Percentiles rank a stretch among this genome's conserved stretches.
phyloP scores from a whole-genome alignment of 2,329 filamentous ascomycete genomes.

The Endothia cerciana region DNA sequence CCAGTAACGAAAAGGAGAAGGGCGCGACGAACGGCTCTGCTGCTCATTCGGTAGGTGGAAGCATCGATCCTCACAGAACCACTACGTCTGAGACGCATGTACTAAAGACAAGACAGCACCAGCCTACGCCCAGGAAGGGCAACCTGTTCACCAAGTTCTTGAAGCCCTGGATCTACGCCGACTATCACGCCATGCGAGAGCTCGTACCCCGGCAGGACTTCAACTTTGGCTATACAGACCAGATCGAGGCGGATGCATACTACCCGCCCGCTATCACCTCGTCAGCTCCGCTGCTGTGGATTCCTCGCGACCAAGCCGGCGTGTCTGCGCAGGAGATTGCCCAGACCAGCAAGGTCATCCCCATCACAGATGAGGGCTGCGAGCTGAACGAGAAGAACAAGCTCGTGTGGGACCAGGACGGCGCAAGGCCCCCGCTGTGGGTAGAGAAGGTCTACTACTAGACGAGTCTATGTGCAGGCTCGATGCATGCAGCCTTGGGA shows the following conservation, averaged over 20 bases:
- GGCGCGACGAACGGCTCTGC: slow-evolving; percentile 28
- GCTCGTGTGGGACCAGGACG: slow-evolving; percentile 41
- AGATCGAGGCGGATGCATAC: slow-evolving; percentile 70
- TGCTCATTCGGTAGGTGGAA: slow-evolving; percentile 31
- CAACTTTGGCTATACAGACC: slow-evolving; percentile 62
- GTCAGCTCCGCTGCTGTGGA: slow-evolving; percentile 75
- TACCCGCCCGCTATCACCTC: slow-evolving; percentile 71
- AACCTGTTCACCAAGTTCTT: slow-evolving; percentile 70
- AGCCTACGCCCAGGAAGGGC: slow-evolving; percentile 49
- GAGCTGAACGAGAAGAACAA: slow-evolving; percentile 70
- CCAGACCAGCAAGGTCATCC: slow-evolving; percentile 71
- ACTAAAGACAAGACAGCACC: slow-evolving; percentile 11
- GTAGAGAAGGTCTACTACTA: slow-evolving; percentile 42
- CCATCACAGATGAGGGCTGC: slow-evolving; percentile 80
- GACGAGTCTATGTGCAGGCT: background rate
- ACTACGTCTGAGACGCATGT: background rate
- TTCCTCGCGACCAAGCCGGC: slow-evolving; percentile 74
- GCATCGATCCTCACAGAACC: background rate
- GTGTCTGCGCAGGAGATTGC: slow-evolving; percentile 77
- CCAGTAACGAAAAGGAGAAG: slow-evolving; percentile 26
- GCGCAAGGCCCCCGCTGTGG: slow-evolving; percentile 41
- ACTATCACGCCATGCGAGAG: slow-evolving; percentile 72
- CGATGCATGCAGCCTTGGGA: background rate
- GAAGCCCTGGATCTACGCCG: slow-evolving; percentile 75
- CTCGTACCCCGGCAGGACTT: slow-evolving; percentile 64